A percentile compares a stretch with the other conserved stretches of the same genome.
phyloP scores from a whole-genome alignment of 495 filamentous ascomycete species.

The Trichoderma parareesei region DNA sequence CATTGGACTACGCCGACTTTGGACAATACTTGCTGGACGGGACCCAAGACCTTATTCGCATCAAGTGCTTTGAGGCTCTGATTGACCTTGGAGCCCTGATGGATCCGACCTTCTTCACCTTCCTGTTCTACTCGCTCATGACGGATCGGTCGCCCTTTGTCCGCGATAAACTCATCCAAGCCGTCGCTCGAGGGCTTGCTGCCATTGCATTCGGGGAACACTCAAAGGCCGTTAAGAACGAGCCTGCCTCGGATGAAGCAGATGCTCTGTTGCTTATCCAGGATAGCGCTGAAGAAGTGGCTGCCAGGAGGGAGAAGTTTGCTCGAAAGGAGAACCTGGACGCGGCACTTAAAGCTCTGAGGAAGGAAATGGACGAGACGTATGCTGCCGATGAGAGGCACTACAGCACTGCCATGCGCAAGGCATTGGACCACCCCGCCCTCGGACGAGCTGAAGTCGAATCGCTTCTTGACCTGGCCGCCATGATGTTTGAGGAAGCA shows the following conservation, averaged over 20 bases:
- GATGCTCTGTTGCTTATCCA: slow-evolving; percentile 70
- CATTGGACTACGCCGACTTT: slow-evolving; percentile 56
- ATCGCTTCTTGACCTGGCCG: slow-evolving; percentile 71
- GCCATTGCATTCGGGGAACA: slow-evolving; percentile 68
- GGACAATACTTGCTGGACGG: slow-evolving; percentile 70
- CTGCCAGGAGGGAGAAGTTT: slow-evolving; percentile 58
- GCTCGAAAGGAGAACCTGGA: slow-evolving; percentile 67
- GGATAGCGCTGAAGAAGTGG: slow-evolving; percentile 51
- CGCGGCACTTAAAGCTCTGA: slow-evolving; percentile 68
- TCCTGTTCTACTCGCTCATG: slow-evolving; percentile 63
- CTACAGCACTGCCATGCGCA: slow-evolving; percentile 51
- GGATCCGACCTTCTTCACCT: slow-evolving; percentile 52
- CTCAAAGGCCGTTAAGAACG: slow-evolving; percentile 20
- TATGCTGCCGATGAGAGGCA: slow-evolving; percentile 5
- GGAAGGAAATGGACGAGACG: slow-evolving; percentile 50
- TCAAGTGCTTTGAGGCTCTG: slow-evolving; percentile 75
- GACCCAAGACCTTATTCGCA: slow-evolving; percentile 70
- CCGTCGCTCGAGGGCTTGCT: slow-evolving; percentile 66
- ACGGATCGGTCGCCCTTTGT: slow-evolving; percentile 77
- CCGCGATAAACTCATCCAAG: slow-evolving; percentile 56
- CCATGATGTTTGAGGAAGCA: slow-evolving; percentile 59
- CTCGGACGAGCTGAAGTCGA: slow-evolving; percentile 62
- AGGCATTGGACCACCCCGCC: slow-evolving; percentile 70
- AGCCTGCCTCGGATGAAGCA: slow-evolving; percentile 23
- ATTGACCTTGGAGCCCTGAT: slow-evolving; percentile 67